Conservation (phyloP, 2,329 filamentous ascomycete genomes). For the Ceratocystis variospora region DNA sequence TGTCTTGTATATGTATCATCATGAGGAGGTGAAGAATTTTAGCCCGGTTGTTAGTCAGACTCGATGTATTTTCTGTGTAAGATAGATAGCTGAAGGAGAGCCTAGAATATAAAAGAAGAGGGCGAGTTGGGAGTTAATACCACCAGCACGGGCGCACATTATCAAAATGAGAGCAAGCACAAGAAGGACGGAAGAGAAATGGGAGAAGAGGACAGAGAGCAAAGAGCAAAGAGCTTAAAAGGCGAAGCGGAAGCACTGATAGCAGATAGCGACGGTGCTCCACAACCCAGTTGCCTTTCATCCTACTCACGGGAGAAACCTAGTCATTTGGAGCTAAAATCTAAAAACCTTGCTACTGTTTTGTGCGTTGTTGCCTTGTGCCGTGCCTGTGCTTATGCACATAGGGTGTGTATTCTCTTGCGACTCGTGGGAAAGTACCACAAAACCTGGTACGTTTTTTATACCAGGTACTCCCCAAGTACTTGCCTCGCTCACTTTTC, state of each 20-base stretch:
- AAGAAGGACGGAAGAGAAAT: too few species aligned
- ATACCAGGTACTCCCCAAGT: background rate
- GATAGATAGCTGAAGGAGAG: background rate
- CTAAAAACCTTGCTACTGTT: background rate
- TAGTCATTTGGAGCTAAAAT: background rate
- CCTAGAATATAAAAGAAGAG: background rate
- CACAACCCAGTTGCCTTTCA: too few species aligned
- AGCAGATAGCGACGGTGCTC: too few species aligned
- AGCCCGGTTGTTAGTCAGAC: background rate
- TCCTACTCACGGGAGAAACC: too few species aligned
- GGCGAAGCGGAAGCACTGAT: too few species aligned
- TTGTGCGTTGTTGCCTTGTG: background rate
- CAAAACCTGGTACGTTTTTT: background rate
- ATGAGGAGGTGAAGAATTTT: background rate
- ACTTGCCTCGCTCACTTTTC: background rate
- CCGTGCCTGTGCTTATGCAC: background rate
- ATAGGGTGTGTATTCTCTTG: background rate
- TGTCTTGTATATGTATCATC: background rate
- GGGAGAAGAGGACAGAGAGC: too few species aligned
- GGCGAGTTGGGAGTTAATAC: background rate
- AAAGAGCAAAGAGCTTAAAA: too few species aligned
- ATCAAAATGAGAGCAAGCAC: too few species aligned
- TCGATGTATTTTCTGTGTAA: background rate
- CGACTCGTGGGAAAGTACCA: background rate
- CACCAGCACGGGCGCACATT: too few species aligned